A percentile compares a stretch with the other conserved stretches of the same genome.
phyloP scores from a whole-genome alignment of 768 basidiomycete genomes.

The Kwoniella pini region DNA sequence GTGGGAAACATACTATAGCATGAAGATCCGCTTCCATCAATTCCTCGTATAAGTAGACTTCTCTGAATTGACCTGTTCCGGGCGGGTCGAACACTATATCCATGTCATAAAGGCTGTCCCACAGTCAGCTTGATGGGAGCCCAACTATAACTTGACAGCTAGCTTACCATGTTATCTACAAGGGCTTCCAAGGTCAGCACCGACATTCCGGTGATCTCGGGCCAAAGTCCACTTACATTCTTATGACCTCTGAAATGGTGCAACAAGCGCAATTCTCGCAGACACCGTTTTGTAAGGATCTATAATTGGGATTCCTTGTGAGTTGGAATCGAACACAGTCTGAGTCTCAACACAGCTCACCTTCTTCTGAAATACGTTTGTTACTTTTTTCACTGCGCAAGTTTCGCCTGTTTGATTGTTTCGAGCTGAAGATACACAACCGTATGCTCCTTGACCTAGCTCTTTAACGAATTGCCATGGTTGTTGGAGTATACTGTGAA shows the following conservation, averaged over 20 bases:
- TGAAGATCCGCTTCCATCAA: conserved; percentile 99
- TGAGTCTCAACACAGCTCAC: conserved; percentile 28
- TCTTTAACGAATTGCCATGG: conserved; percentile 83
- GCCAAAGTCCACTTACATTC: conserved; percentile 65
- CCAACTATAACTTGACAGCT: background rate
- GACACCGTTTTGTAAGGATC: conserved; percentile 93
- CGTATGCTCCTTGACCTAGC: conserved; percentile 93
- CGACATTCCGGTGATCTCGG: background rate
- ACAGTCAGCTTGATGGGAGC: background rate
- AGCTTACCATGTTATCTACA: conserved; percentile 38
- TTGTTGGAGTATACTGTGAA: conserved; percentile 44
- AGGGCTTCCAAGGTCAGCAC: background rate
- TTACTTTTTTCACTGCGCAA: conserved; percentile 53
- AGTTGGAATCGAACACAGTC: background rate
- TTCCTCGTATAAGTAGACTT: conserved; percentile 90
- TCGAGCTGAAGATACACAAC: conserved; percentile 69
- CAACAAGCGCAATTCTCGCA: conserved; percentile 85
- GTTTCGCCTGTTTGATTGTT: conserved; percentile 53
- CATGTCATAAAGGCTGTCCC: conserved; percentile 80
- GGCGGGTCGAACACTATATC: conserved; percentile 88
- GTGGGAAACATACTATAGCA: conserved; percentile 65
- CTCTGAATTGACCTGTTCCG: conserved; percentile 81
- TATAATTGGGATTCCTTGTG: background rate
- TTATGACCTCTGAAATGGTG: conserved; percentile 99
- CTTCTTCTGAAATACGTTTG: conserved; percentile 55